Base-by-base conservation (phyloP, 2,329 filamentous ascomycete species). In the Claviceps monticola region DNA sequence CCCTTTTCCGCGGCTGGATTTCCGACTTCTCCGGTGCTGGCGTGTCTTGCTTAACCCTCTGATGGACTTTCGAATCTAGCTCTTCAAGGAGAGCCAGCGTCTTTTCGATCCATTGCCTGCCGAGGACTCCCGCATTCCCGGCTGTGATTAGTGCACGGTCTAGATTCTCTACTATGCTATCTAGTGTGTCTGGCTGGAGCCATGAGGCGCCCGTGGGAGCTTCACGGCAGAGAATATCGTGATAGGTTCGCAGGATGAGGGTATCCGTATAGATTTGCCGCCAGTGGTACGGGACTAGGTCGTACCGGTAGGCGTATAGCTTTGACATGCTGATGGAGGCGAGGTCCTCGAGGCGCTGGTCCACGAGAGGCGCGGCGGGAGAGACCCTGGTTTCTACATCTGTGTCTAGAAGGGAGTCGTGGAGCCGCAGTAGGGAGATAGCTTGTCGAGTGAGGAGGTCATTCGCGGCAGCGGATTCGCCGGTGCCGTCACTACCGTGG, bases 111-210 rank as follows among this genome's bases (percentile, higher is more conserved):
- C 75, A 79, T 3, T 13, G 47, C 19, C 66, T 61, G 7, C 78
- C 75, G 51, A 86, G 71, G 1, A 62, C 56, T 0, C 75, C 72
- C 1, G 79, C 78, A 0, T 77, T 84, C 1, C 85, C 86, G 0
- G 86, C 79, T 51, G 89, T 76, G 46, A 95, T 87, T 45, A 94
- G 67, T 0, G 85, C 83, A 64, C 82, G 80, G 60, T 96, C 90
- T 2, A 97, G 73, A 1, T 75, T 68, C 50, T 75, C 74, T 37
- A 95, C 76, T 2, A 85, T 71, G 1, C 72, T 64, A 37, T 78
- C 73, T 4, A 89, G 62, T 3, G 55, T 50, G 8, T 51, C 48
- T 29, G 59, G 57, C 6, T 57, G 52, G 1, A 56, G 54, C 11
- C 45, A 46, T 2, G 34, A 8, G 17, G 16, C 8, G 9, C 39